phyloP scores from a whole-genome alignment of 192 early-diverging fungal species.

The Coemansia sp. region DNA sequence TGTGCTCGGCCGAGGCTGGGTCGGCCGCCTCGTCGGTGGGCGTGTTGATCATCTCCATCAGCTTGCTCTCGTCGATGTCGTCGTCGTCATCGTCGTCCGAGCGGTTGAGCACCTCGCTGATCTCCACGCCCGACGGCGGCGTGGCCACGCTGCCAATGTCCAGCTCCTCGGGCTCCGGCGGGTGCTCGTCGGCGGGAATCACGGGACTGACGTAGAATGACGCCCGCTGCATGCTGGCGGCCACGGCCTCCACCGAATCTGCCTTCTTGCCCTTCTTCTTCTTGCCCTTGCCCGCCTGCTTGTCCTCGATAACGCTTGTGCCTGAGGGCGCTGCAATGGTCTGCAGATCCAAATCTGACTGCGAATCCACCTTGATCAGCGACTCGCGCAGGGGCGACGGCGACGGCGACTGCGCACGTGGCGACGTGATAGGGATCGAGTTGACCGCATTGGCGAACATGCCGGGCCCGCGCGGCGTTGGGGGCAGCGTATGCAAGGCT shows the following conservation, averaged over 20 bases:
- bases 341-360: slow-evolving; percentile 29
- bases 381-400: slow-evolving; percentile 20
- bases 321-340: slow-evolving; percentile 9
- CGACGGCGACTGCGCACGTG: slow-evolving; percentile 24
- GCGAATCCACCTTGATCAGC: slow-evolving; percentile 12
- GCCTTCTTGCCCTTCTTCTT: slow-evolving; percentile 3
- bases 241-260: slow-evolving; percentile 14
- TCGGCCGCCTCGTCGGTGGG: slow-evolving; percentile 32
- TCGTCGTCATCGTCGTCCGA: slow-evolving; percentile 48
- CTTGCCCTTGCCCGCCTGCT: neutral
- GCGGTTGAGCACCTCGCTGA: slow-evolving; percentile 50
- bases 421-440: slow-evolving; percentile 29
- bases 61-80: slow-evolving; percentile 41
- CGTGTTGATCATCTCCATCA: slow-evolving; percentile 55
- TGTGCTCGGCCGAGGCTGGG: slow-evolving; percentile 12
- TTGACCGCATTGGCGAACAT: slow-evolving; percentile 47
- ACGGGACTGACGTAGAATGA: slow-evolving; percentile 48
- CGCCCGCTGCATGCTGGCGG: slow-evolving; percentile 22
- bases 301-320: neutral
- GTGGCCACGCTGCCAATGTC: slow-evolving; percentile 23
- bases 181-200: slow-evolving; percentile 31
- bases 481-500: slow-evolving; percentile 51
- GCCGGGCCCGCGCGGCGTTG: slow-evolving; percentile 42
- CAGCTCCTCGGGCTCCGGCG: slow-evolving; percentile 48
- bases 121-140: slow-evolving; percentile 37